A percentile compares a stretch with the other conserved stretches of the same genome.
These are phyloP conservation scores for Neurospora sp. DNA, from an alignment of 495 filamentous ascomycete genomes.

Conservation along the genomic window DNA sequence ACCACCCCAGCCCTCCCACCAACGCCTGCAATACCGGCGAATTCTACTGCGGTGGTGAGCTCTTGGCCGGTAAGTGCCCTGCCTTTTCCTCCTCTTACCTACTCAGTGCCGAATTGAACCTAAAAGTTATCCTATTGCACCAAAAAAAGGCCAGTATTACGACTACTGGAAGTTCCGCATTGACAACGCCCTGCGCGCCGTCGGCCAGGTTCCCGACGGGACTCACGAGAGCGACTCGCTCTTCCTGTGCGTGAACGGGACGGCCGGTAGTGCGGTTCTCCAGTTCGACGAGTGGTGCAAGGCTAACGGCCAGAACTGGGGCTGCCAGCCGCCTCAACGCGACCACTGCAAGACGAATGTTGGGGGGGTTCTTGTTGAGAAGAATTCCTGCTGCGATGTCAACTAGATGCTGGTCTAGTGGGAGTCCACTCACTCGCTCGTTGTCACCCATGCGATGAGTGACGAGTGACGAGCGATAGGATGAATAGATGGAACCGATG, in stretches of 20 bases:
- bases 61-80: not conserved
- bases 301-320: not conserved
- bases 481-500: not conserved
- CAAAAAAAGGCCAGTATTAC: not conserved
- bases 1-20: not conserved
- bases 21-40: conserved; percentile 1
- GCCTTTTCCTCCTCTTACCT: not conserved
- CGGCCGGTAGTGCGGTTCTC: not conserved
- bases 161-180: conserved; percentile 3
- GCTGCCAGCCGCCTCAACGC: conserved; percentile 2
- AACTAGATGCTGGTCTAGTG: not conserved
- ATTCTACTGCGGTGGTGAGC: conserved; percentile 4
- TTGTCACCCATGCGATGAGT: not conserved
- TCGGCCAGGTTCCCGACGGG: not conserved
- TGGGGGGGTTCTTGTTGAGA: not conserved
- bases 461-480: not conserved
- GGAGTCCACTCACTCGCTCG: not conserved
- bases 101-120: too few species aligned
- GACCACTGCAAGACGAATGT: not conserved
- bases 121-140: too few species aligned
- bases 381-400: not conserved
- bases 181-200: conserved; percentile 1
- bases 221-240: conserved; percentile 2
- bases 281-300: conserved; percentile 1
- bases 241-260: not conserved